Conservation (phyloP, 2,329 filamentous ascomycete species). For the Penicillium sp. region DNA sequence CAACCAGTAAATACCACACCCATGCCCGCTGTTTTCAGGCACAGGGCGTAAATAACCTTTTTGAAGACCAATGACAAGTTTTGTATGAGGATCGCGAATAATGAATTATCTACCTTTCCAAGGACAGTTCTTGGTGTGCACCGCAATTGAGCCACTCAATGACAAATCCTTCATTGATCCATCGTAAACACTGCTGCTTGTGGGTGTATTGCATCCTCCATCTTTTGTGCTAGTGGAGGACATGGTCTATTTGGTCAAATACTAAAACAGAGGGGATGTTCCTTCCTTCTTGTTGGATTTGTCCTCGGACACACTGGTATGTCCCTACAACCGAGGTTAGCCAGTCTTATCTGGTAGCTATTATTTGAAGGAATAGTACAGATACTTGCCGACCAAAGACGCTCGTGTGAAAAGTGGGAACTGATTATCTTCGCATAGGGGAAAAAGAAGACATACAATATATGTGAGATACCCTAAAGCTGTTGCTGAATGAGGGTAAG, state of each 20-base stretch:
- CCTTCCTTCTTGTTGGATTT: neutral
- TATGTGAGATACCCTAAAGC: neutral
- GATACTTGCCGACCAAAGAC: neutral
- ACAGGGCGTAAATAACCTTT: neutral
- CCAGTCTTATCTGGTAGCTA: neutral
- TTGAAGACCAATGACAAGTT: neutral
- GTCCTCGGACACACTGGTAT: neutral
- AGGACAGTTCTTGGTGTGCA: neutral
- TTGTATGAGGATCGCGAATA: neutral
- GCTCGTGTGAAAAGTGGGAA: neutral
- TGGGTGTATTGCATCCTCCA: neutral
- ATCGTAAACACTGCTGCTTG: neutral
- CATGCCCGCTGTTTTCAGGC: neutral
- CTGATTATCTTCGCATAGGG: neutral
- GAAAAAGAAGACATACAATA: too few species aligned
- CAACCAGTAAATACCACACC: neutral
- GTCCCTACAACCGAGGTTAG: neutral
- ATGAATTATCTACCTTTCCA: neutral
- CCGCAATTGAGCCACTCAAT: too few species aligned
- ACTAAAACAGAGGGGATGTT: too few species aligned
- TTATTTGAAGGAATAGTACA: neutral
- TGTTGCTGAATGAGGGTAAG: neutral
- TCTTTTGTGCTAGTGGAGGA: neutral
- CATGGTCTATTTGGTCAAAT: neutral
- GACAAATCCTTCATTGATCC: too few species aligned